A percentile compares a stretch with the other conserved stretches of the same genome.
Conservation (phyloP, 2,329 filamentous ascomycete genomes). For the Pseudogymnoascus sp. region DNA sequence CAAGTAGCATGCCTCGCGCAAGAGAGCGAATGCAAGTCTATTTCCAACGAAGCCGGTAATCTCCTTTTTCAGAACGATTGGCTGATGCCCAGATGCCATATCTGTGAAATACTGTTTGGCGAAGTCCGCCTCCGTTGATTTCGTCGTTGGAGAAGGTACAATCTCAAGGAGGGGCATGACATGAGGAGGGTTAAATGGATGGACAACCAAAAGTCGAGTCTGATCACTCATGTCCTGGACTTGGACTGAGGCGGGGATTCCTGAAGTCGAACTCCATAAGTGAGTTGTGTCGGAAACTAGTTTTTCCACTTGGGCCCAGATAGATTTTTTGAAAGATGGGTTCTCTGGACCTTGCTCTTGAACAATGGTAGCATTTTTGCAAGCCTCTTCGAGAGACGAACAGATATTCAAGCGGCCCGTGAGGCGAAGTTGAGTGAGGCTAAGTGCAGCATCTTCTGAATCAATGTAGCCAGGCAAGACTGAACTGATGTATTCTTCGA, state of each 20-base stretch:
- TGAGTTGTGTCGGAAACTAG: conserved; percentile 38
- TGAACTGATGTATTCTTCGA: conserved; percentile 35
- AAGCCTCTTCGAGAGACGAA: conserved; percentile 34
- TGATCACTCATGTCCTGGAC: conserved; percentile 31
- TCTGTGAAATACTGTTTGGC: conserved; percentile 40
- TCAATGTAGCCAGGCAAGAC: conserved; percentile 31
- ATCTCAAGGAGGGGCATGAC: conserved; percentile 54
- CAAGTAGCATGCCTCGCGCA: conserved; percentile 47
- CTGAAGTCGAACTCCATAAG: conserved; percentile 51
- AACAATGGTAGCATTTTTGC: conserved; percentile 41
- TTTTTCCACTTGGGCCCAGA: conserved; percentile 45
- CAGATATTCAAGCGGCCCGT: conserved; percentile 30
- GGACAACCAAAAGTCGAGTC: conserved; percentile 45
- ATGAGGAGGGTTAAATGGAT: conserved; percentile 55
- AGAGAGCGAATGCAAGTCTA: conserved; percentile 47
- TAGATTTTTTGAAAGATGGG: conserved; percentile 39
- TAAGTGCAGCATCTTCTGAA: not conserved
- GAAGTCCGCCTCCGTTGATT: conserved; percentile 29
- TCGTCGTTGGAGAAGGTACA: conserved; percentile 41
- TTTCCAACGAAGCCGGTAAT: conserved; percentile 51
- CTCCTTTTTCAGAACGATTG: conserved; percentile 45
- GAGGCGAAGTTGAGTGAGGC: conserved; percentile 18
- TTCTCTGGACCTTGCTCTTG: conserved; percentile 54
- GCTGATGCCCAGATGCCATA: conserved; percentile 28
- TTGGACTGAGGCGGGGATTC: conserved; percentile 47